Evolutionary conservation across 2,329 filamentous ascomycete genomes (phyloP).

Genomic region (Fusarium pseudonygamai): DNA sequence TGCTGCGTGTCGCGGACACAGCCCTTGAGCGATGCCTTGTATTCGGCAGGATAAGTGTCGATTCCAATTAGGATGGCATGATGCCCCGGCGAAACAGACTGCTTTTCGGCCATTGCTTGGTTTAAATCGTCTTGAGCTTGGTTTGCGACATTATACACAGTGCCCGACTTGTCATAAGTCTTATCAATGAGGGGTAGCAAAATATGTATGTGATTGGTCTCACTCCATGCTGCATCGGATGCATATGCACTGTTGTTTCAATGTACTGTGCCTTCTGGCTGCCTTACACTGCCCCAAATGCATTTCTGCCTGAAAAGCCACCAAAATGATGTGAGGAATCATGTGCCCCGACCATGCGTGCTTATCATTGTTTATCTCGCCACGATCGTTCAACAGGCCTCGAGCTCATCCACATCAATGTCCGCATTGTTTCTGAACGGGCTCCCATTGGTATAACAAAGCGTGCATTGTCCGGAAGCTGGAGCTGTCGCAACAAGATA

Average conservation of each 20-base stretch:
- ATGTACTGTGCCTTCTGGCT: not conserved
- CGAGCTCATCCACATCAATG: not conserved
- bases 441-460: not conserved
- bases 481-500: constrained; percentile 2
- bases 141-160: not conserved
- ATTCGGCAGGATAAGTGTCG: constrained; percentile 1
- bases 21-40: not conserved
- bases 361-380: not conserved
- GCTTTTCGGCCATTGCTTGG: not conserved
- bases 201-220: not conserved
- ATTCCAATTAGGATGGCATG: constrained; percentile 19
- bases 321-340: not conserved
- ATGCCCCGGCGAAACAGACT: not conserved
- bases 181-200: not conserved
- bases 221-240: no score
- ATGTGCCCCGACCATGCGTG: not conserved
- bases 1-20: constrained; percentile 12
- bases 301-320: not conserved
- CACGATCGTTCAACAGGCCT: not conserved
- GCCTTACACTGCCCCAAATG: not conserved
- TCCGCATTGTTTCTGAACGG: not conserved
- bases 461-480: not conserved
- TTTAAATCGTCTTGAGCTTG: not conserved
- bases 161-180: not conserved
- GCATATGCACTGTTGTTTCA: not conserved